Base-by-base conservation (phyloP, 2,329 filamentous ascomycete species). In the Fusarium secorum region DNA sequence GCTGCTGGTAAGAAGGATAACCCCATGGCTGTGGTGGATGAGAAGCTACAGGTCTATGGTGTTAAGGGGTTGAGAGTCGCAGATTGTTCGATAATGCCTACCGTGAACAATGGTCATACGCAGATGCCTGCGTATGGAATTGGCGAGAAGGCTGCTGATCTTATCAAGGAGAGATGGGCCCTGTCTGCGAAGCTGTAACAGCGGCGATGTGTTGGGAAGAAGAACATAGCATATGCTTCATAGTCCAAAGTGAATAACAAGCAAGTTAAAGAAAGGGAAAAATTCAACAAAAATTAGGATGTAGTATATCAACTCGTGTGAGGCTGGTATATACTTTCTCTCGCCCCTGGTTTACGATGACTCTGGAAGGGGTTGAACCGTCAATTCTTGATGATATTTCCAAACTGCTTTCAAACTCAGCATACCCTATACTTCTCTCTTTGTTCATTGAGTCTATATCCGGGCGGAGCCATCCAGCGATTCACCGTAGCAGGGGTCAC, bases 111-210 rank as follows among this genome's bases (percentile, higher is more conserved):
- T 28, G 87, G 77, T 4, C 77, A 78, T 71, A 87, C 86, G 0
- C 86, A 88, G 71, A 88, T 88, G 85, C 85, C 86, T 7, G 86
- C 86, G 9, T 88, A 87, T 74, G 86, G 85, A 3, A 87, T 88
- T 66, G 86, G 85, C 1, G 86, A 88, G 77, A 86, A 86, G 71
- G 78, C 74, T 15, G 78, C 78, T 11, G 85, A 87, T 72, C 73
- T 87, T 60, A 84, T 88, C 55, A 86, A 85, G 68, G 79, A 82
- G 60, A 46, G 68, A 2, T 76, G 74, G 74, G 61, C 17, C 18
- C 13, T 36, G 14, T 11, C 22, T 20, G 52, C 26, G 7, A 59
- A 48, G 45, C 14, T 65, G 60, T 68, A 45, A 26, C 6, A 6
- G 10, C 22, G 15, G 39, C 2, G 9, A n/a, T n/a, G 7, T 11